Percentiles rank a stretch among this genome's conserved stretches.
These are phyloP conservation scores for Boletellus ananas DNA, from an alignment of 768 basidiomycete species.

Conservation along the genomic window DNA sequence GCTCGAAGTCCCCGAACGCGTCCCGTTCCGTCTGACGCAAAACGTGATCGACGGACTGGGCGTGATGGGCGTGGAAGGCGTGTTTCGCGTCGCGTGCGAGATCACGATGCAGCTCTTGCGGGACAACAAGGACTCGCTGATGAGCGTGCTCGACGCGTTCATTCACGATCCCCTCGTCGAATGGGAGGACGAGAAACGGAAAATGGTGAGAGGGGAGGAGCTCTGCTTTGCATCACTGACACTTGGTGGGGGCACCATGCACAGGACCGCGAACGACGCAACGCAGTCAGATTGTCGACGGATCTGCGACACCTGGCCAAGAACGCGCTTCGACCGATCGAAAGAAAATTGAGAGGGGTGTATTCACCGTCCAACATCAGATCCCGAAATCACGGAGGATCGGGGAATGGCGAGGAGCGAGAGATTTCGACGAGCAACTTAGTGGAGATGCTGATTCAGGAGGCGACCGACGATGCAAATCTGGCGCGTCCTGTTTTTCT, in stretches of 20 bases:
- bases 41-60: conserved; percentile 92
- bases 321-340: conserved; percentile 74
- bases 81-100: conserved; percentile 89
- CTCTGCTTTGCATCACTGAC: no score
- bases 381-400: conserved; percentile 33
- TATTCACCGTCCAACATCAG: conserved; percentile 48
- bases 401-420: conserved; percentile 27
- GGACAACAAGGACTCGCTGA: conserved; percentile 87
- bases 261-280: conserved; percentile 47
- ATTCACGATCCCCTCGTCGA: conserved; percentile 96
- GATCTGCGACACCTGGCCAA: conserved; percentile 69
- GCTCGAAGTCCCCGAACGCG: conserved; percentile 84
- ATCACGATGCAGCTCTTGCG: conserved; percentile 83
- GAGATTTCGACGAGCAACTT: conserved; percentile 76
- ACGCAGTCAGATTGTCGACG: conserved; percentile 44
- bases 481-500: conserved; percentile 44
- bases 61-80: conserved; percentile 90
- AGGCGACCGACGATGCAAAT: conserved; percentile 73
- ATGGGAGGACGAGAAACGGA: conserved; percentile 83
- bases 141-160: conserved; percentile 95
- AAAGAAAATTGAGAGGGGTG: conserved; percentile 75
- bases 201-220: conserved; percentile 39
- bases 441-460: conserved; percentile 88
- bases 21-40: conserved; percentile 92
- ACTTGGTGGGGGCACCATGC: background rate